Conservation (phyloP, 257 asterid genomes). For the Solanum megistacrolobum region DNA sequence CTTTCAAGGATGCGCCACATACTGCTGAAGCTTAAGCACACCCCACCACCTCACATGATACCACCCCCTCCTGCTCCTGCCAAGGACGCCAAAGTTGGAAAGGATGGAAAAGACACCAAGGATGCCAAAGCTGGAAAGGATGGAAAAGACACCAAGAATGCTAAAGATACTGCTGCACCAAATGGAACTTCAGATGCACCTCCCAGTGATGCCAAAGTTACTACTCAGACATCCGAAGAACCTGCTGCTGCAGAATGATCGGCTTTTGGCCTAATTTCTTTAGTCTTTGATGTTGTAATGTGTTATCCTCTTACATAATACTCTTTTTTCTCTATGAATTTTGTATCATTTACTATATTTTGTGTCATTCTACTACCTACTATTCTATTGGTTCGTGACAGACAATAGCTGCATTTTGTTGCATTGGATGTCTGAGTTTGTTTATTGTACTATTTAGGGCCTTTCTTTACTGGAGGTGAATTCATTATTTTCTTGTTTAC, state of each 20-base stretch:
- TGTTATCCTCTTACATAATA: background rate
- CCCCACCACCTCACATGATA: constrained; percentile 86
- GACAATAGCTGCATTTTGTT: background rate
- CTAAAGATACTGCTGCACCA: constrained; percentile 22
- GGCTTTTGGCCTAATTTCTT: background rate
- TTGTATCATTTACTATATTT: background rate
- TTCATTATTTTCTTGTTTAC: background rate
- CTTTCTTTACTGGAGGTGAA: background rate
- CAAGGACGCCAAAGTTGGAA: constrained; percentile 42
- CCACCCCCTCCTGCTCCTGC: constrained; percentile 82
- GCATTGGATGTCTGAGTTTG: background rate
- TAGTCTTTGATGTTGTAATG: background rate
- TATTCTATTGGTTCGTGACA: background rate
- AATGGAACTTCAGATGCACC: constrained; percentile 12
- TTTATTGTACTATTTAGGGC: background rate
- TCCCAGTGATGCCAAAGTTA: constrained; percentile 1
- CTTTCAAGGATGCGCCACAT: constrained; percentile 92
- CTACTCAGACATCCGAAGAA: constrained; percentile 31
- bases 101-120: constrained; percentile 28
- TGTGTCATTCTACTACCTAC: background rate
- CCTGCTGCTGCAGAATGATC: constrained; percentile 19
- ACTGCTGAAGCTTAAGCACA: constrained; percentile 89
- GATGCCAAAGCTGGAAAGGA: constrained; percentile 25
- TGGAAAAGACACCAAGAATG: constrained; percentile 16
- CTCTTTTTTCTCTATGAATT: background rate